phyloP scores from a whole-genome alignment of 1,284 basidiomycete genomes.

The Meira nashicola region DNA sequence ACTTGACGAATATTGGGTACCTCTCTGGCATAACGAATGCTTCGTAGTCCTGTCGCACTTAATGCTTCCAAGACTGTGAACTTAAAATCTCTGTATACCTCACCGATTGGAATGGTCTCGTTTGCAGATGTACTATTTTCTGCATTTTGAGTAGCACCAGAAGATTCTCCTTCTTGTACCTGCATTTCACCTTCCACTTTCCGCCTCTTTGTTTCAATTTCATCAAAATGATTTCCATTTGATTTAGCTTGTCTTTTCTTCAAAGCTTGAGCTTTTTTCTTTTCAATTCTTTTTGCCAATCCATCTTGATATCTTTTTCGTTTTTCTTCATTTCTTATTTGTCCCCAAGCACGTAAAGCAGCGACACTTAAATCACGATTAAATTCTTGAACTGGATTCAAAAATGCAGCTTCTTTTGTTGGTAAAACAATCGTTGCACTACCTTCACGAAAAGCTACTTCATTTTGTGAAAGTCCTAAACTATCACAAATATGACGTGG shows the following conservation, averaged over 20 bases:
- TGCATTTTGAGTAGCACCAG: neutral
- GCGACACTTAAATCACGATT: slow-evolving; percentile 90
- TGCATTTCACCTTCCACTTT: neutral
- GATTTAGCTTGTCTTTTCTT: neutral
- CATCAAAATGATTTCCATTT: neutral
- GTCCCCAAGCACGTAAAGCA: slow-evolving; percentile 78
- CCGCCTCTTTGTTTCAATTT: neutral
- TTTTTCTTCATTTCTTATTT: slow-evolving; percentile 63
- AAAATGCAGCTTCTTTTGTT: slow-evolving; percentile 60
- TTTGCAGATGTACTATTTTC: neutral
- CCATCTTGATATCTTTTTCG: slow-evolving; percentile 18
- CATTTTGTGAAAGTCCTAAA: slow-evolving; percentile 28
- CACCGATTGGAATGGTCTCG: slow-evolving; percentile 4
- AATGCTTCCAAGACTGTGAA: slow-evolving; percentile 89
- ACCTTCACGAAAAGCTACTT: slow-evolving; percentile 48
- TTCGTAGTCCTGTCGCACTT: slow-evolving; percentile 87
- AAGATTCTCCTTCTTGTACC: neutral
- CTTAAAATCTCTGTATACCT: slow-evolving; percentile 61
- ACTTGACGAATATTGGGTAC: slow-evolving; percentile 86
- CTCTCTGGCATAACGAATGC: slow-evolving; percentile 96
- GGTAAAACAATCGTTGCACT: slow-evolving; percentile 50
- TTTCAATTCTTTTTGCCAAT: slow-evolving; percentile 25
- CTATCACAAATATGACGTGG: slow-evolving; percentile 29
- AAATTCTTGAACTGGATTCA: slow-evolving; percentile 98
- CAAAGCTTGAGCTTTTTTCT: neutral